These are phyloP conservation scores for Kazachstania bromeliacearum DNA, from an alignment of 805 yeast genomes.

Conservation along the genomic window DNA sequence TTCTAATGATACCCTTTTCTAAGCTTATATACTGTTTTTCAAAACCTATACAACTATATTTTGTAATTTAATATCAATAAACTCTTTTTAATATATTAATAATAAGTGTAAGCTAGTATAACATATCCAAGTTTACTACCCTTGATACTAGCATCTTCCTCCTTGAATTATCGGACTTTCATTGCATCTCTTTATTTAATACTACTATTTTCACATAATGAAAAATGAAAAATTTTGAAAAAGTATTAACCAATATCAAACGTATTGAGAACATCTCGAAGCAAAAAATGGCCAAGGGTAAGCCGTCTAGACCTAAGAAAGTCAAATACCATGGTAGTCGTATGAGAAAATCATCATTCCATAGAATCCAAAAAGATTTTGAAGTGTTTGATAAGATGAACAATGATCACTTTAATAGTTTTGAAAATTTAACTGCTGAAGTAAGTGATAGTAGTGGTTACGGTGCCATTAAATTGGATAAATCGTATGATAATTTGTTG, in stretches of 20 bases:
- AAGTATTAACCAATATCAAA: too few relatives aligned
- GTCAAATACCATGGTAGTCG: constrained; percentile 6
- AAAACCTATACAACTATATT: not conserved
- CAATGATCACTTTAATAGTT: constrained; percentile 19
- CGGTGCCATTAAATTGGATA: constrained; percentile 9
- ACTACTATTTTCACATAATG: too few relatives aligned
- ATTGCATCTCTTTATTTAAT: too few relatives aligned
- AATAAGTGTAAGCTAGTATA: not conserved
- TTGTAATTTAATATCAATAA: too few relatives aligned
- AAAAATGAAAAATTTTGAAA: too few relatives aligned
- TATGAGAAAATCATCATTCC: constrained; percentile 28
- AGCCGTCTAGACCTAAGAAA: too few relatives aligned
- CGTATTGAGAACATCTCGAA: too few relatives aligned
- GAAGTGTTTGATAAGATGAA: constrained; percentile 22
- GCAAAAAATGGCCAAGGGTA: too few relatives aligned
- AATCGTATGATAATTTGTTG: constrained; percentile 7
- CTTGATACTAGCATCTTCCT: too few relatives aligned
- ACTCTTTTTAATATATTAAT: not conserved
- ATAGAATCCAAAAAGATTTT: constrained; percentile 22
- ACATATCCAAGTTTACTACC: too few relatives aligned
- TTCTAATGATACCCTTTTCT: constrained; percentile 1
- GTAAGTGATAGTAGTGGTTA: constrained; percentile 7
- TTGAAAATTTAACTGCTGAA: constrained; percentile 15
- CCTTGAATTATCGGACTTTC: too few relatives aligned
- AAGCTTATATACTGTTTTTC: not conserved